Evolutionary conservation across 2,329 filamentous ascomycete genomes (phyloP).

Genomic region (Clarireedia homoeocarpa): DNA sequence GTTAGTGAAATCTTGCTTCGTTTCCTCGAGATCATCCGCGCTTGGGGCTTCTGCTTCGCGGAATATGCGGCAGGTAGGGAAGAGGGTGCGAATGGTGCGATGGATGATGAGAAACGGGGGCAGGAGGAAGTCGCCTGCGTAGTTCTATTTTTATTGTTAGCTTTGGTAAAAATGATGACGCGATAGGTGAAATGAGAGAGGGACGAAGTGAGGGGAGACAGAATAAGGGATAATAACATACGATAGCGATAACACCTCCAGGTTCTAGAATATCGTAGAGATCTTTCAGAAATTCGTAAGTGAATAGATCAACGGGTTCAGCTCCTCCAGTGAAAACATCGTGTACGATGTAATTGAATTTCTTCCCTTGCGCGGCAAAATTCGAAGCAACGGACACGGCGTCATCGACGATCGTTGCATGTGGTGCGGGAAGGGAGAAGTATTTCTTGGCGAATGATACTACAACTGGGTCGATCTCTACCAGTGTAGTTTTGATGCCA

Average conservation of each 20-base stretch:
- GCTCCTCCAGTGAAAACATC: constrained; percentile 97
- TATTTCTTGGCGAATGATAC: constrained; percentile 76
- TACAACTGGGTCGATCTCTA: constrained; percentile 90
- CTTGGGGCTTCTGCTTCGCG: constrained; percentile 60
- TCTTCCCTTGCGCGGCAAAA: constrained; percentile 34
- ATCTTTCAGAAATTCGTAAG: constrained; percentile 68
- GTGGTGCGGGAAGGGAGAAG: constrained; percentile 71
- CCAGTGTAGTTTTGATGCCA: constrained; percentile 84
- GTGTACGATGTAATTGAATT: constrained; percentile 90
- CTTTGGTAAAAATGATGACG: no score
- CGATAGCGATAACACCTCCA: constrained; percentile 80
- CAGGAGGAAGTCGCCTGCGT: constrained; percentile 78
- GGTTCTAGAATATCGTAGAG: constrained; percentile 65
- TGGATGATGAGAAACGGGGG: constrained; percentile 72
- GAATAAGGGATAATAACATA: constrained; percentile 35
- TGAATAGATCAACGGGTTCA: constrained; percentile 84
- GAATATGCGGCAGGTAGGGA: constrained; percentile 87
- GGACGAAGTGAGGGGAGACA: neutral
- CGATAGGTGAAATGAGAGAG: no score
- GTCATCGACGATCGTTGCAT: constrained; percentile 74
- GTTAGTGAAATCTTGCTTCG: constrained; percentile 74
- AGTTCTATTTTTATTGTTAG: constrained; percentile 55
- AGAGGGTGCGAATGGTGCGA: constrained; percentile 73
- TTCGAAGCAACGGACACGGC: constrained; percentile 61
- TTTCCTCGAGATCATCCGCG: constrained; percentile 38